phyloP scores from a whole-genome alignment of 768 basidiomycete species.

The Leccinum obscurum region DNA sequence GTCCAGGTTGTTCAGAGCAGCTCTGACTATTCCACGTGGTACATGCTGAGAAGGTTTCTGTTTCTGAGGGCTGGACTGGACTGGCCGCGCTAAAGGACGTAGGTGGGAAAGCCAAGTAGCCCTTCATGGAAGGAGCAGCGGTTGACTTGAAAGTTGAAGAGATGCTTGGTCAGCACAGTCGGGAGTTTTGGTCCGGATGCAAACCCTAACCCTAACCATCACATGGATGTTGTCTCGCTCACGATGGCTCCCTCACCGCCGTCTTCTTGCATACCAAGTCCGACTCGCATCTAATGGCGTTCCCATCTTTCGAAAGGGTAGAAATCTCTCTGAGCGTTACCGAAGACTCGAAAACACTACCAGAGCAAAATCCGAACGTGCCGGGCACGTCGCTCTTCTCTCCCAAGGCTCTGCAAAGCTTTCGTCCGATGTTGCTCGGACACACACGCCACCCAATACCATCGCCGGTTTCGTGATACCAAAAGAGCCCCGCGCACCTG shows the following conservation, averaged over 20 bases:
- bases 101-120: constrained; percentile 29
- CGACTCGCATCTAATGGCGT: constrained; percentile 9
- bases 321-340: constrained; percentile 61
- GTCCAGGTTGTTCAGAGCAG: not conserved
- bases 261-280: not conserved
- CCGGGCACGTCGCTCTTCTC: constrained; percentile 31
- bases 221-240: constrained; percentile 22
- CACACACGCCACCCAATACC: constrained; percentile 7
- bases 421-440: not conserved
- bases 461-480: constrained; percentile 48
- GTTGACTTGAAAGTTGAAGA: not conserved
- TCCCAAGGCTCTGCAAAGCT: constrained; percentile 10
- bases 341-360: constrained; percentile 54
- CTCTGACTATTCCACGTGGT: constrained; percentile 1
- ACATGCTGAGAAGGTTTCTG: constrained; percentile 1
- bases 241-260: constrained; percentile 5
- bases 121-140: constrained; percentile 18
- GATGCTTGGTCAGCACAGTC: constrained; percentile 2
- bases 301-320: constrained; percentile 40
- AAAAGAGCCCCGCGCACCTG: constrained; percentile 58
- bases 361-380: constrained; percentile 42
- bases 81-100: not conserved
- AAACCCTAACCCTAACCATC: not conserved
- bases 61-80: not conserved
- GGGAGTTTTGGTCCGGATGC: too few relatives aligned